Conservation (phyloP, 495 filamentous ascomycete genomes). For the Bryoglossum gracile region DNA sequence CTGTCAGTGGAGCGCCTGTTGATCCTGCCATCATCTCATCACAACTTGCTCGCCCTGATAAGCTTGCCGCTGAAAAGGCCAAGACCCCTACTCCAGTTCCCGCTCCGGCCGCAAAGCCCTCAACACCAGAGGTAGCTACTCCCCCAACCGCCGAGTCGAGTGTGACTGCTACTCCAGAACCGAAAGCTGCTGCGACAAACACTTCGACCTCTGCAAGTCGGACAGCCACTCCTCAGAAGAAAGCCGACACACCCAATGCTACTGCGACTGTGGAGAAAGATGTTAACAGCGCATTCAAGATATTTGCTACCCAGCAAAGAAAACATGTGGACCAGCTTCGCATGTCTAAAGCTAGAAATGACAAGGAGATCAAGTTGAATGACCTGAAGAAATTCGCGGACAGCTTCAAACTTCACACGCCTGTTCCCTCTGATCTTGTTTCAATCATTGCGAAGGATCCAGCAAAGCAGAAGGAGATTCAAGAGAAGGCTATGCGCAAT, state of each 20-base stretch:
- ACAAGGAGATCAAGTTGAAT: constrained; percentile 84
- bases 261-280: constrained; percentile 72
- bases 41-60: constrained; percentile 52
- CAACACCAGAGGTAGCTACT: constrained; percentile 28
- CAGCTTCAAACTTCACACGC: constrained; percentile 87
- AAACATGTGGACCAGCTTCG: constrained; percentile 62
- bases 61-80: constrained; percentile 37
- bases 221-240: constrained; percentile 33
- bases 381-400: constrained; percentile 92
- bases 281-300: constrained; percentile 70
- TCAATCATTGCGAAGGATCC: constrained; percentile 95
- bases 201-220: constrained; percentile 31
- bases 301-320: constrained; percentile 55
- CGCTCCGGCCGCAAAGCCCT: constrained; percentile 13
- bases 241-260: constrained; percentile 48
- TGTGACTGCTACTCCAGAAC: constrained; percentile 23
- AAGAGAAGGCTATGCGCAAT: constrained; percentile 71
- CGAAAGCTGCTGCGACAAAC: constrained; percentile 28
- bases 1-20: constrained; percentile 63
- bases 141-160: constrained; percentile 27
- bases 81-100: no score
- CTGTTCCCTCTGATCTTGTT: constrained; percentile 85
- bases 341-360: constrained; percentile 63
- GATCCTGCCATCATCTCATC: constrained; percentile 80
- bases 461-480: constrained; percentile 82